Percentiles rank a stretch among this genome's conserved stretches.
These are phyloP conservation scores for Cinchona pubescens DNA, from an alignment of 257 asterid genomes.

Conservation along the genomic window DNA sequence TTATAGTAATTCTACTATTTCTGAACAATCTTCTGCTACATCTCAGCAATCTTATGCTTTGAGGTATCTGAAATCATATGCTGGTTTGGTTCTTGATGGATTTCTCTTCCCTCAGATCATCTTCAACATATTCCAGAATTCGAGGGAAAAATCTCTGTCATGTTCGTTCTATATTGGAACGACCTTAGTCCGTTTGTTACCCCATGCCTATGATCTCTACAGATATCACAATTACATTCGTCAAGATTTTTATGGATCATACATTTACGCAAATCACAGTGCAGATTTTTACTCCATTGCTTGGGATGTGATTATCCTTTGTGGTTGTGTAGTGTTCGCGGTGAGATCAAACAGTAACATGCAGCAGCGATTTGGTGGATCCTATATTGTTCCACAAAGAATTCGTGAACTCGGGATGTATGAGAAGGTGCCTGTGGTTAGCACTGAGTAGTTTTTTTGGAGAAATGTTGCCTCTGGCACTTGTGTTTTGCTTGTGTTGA, in stretches of 20 bases:
- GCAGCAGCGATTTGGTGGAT: constrained; percentile 69
- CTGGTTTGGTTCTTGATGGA: constrained; percentile 58
- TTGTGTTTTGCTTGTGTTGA: background rate
- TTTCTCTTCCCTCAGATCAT: constrained; percentile 66
- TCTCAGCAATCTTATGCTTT: constrained; percentile 24
- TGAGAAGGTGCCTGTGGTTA: constrained; percentile 46
- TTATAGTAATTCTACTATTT: too few species aligned
- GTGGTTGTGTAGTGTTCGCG: constrained; percentile 43
- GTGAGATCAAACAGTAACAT: constrained; percentile 46
- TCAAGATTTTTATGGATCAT: constrained; percentile 31
- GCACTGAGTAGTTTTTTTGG: constrained; percentile 10
- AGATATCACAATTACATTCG: constrained; percentile 35
- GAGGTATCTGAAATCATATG: constrained; percentile 50
- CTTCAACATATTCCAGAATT: constrained; percentile 39
- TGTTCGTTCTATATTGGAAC: constrained; percentile 51
- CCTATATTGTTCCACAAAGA: constrained; percentile 49
- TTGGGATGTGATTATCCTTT: constrained; percentile 66
- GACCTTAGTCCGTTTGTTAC: constrained; percentile 47
- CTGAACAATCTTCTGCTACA: background rate
- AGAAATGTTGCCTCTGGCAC: background rate
- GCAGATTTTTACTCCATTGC: constrained; percentile 64
- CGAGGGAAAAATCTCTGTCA: constrained; percentile 36
- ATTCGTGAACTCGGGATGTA: constrained; percentile 43
- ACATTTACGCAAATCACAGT: constrained; percentile 53
- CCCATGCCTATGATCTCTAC: constrained; percentile 71